These are phyloP conservation scores for Monosporozyma aquatica DNA, from an alignment of 805 yeast genomes.

Conservation along the genomic window DNA sequence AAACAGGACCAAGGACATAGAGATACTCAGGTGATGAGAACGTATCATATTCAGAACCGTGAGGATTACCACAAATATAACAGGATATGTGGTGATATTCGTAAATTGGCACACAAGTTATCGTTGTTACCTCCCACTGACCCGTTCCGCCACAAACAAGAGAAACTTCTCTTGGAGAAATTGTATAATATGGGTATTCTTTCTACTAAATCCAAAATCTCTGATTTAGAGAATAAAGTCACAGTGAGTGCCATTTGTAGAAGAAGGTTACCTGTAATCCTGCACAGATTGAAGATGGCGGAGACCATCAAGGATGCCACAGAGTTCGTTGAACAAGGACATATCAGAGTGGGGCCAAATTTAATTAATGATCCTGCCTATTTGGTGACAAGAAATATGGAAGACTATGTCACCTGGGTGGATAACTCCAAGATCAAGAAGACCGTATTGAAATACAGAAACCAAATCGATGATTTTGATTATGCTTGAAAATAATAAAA, in stretches of 20 bases:
- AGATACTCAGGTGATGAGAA: conserved; percentile 93
- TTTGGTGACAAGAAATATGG: conserved; percentile 85
- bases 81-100: conserved; percentile 82
- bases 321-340: conserved; percentile 91
- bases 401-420: conserved; percentile 97
- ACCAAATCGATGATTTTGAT: conserved; percentile 54
- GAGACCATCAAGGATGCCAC: conserved; percentile 83
- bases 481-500: neutral
- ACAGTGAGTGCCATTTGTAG: conserved; percentile 90
- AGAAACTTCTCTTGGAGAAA: conserved; percentile 78
- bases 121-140: conserved; percentile 82
- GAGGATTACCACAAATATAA: conserved; percentile 95
- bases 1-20: conserved; percentile 92
- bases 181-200: conserved; percentile 81
- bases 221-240: conserved; percentile 83
- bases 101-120: conserved; percentile 78
- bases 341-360: conserved; percentile 93
- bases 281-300: conserved; percentile 92
- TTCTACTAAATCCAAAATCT: conserved; percentile 79
- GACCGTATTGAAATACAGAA: conserved; percentile 79
- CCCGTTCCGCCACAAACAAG: conserved; percentile 80
- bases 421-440: conserved; percentile 88
- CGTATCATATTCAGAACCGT: conserved; percentile 86
- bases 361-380: conserved; percentile 94
- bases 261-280: conserved; percentile 85